Conservation (phyloP, 306 rosid species). For the Ormosia emarginata region DNA sequence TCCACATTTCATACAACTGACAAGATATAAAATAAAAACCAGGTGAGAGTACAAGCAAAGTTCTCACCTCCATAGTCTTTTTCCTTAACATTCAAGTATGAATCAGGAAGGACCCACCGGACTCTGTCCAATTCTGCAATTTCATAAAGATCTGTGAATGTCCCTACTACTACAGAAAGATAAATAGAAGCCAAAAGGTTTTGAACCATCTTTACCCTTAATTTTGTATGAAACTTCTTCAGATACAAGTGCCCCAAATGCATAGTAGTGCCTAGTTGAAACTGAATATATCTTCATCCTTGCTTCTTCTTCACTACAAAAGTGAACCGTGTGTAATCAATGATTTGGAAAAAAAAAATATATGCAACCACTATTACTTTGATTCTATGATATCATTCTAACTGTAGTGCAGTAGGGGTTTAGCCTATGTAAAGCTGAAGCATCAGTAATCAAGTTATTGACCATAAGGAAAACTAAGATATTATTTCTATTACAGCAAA, state of each 20-base stretch:
- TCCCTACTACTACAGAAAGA: neutral
- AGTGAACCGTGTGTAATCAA: neutral
- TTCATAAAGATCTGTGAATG: neutral
- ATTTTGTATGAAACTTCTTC: slow-evolving; percentile 79
- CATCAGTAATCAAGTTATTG: neutral
- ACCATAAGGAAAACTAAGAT: neutral
- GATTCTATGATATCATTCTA: neutral
- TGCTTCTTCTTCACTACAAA: slow-evolving; percentile 82
- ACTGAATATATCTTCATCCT: slow-evolving; percentile 94
- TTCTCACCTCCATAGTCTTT: slow-evolving; percentile 88
- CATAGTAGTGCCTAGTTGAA: slow-evolving; percentile 83
- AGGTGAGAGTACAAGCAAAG: neutral
- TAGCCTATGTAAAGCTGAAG: neutral
- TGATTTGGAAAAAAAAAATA: neutral
- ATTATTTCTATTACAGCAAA: no score
- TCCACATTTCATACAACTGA: neutral
- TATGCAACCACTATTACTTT: neutral
- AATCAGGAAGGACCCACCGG: slow-evolving; percentile 99
- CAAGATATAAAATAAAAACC: neutral
- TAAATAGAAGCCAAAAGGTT: neutral
- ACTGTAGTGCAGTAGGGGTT: neutral
- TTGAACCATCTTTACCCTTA: slow-evolving; percentile 49
- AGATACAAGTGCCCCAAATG: slow-evolving; percentile 85
- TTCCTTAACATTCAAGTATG: slow-evolving; percentile 87
- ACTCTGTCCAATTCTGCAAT: slow-evolving; percentile 75